Evolutionary conservation across 2,329 filamentous ascomycete genomes (phyloP), one percentile per base, ranked within the genome.

Genomic region (Colletotrichum filicis): DNA sequence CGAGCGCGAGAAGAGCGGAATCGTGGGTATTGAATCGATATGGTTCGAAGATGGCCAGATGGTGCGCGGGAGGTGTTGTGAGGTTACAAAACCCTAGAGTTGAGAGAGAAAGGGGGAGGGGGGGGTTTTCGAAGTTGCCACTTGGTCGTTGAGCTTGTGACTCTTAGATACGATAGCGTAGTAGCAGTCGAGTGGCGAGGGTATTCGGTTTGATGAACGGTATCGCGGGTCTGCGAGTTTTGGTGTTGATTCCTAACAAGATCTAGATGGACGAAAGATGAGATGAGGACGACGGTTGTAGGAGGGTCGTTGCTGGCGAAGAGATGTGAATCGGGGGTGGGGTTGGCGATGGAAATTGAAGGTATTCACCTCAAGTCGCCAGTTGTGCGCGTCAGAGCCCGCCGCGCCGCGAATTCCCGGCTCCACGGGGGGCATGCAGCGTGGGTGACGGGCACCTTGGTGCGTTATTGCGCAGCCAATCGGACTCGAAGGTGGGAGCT

Each of bases 1-100:
- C 80, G 83, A 83, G 82, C 78, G 83, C 79, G 71, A 74, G 74
- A 77, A 77, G 77, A 79, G 76, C 75, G 66, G 71, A 14, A 11
- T 30, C 11, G n/a, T 57, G 22, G 11, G 52, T 7, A 6, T n/a
- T 26, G 74, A 72, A 72, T 73, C 32, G 16, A 75, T 66, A 58
- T 59, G 69, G 63, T 57, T 75, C 59, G 60, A 32, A 37, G 2
- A 69, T 67, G 57, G n/a, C 37, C 49, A 35, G 55, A 22, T 19
- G 61, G 26, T 28, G 35, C 49, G 35, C 35, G 26, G n/a, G 14
- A 14, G 28, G 1, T 37, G 7, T 61, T 57, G 49, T 19, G 35
- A 70, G 26, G 49, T 32, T 7, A 37, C 28, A 28, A 66, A 73
- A 35, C 62, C 56, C 67, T 46, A 35, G 32, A 30, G 37, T 42